Evolutionary conservation across 441 rosid genomes (phyloP), one percentile per base, ranked within the genome.

Genomic region (Pelargonium cotyledonis): DNA sequence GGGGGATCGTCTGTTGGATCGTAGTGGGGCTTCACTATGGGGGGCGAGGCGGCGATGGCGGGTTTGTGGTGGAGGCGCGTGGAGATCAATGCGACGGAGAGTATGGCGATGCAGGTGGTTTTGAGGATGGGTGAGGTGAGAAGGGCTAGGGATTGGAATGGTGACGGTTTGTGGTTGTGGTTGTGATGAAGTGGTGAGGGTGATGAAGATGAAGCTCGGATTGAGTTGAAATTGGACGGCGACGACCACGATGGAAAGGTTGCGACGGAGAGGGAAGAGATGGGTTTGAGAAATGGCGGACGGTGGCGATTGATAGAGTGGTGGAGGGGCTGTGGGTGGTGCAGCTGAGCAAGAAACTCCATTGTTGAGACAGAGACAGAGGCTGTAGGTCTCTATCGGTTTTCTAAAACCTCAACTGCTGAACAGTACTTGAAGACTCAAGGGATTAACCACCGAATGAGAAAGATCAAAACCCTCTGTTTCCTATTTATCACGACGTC

Each of bases 31-130:
- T 81, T 82, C 29, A 73, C 76, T 2, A 76, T 38, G 23, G 88
- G 51, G 5, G 83, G 51, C 4, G 82, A 63, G 49, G 83, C 51
- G 31, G 98, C 93, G 62, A 83, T 66, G 9, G 88, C 85, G 0
- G 88, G 87, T 67, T 76, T 85, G 63, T 3, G 68, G 47, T 82
- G 85, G 61, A 85, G 73, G n/a, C 88, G 84, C 31, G 80, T 69
- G 75, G 88, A 77, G 81, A 89, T 66, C 0, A 93, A 15, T 0
- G 88, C 90, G 58, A 92, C 90, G n/a, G 98, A 84, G 5, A 91
- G 79, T 18, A 89, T 18, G 21, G 89, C 68, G 69, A 91, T 73
- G 82, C 80, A 82, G 60, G 91, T 67, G 72, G 85, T 47, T 80
- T 76, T 88, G 64, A 90, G 43, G 75, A 83, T 31, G 8, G 77